Base-by-base conservation (phyloP, 257 asterid genomes). In the Capsicum baccatum region DNA sequence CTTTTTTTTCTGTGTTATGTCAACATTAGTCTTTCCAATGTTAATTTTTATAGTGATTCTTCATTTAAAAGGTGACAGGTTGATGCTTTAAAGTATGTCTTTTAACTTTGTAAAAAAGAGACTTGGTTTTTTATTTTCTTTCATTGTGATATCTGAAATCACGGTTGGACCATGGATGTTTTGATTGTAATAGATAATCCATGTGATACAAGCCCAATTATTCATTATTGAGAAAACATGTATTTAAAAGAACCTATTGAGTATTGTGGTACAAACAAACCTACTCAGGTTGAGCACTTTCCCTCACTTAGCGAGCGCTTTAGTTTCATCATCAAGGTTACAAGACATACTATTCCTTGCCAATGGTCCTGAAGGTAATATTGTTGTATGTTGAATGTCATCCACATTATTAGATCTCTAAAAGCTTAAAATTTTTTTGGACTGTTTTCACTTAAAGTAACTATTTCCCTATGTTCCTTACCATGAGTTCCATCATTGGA, bases 131-230 rank as follows among this genome's bases (percentile, higher is more conserved):
- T 48, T 0, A n/a, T 71, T 26, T 70, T 71, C 79, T 44, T 44
- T 10, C 10, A 57, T 71, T 9, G 6, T 71, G 39, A 71, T 44
- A 44, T 71, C 57, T 44, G 58, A 71, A 62, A 44, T 71, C 57
- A 17, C 44, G 3, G 39, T n/a, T 9, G 57, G 47, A 11, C 73
- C 19, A n/a, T 71, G 55, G 0, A 6, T 21, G 0, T 73, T 44
- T 71, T 73, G 80, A 47, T 47, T 47, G 80, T 17, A 47, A 0
- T 47, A 47, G 16, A 47, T 9, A 47, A 47, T 3, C 16, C 16
- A 44, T 71, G 26, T 71, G n/a, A n/a, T 44, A 19, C 33, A 42
- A 69, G 17, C 79, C 79, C 44, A 69, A 55, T 44, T 69, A 69
- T 69, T 69, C 56, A 42, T 70, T 81, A 54, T 78, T 57, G 37